Evolutionary conservation across 2,329 filamentous ascomycete genomes (phyloP).

Genomic region (Alternaria longipes): DNA sequence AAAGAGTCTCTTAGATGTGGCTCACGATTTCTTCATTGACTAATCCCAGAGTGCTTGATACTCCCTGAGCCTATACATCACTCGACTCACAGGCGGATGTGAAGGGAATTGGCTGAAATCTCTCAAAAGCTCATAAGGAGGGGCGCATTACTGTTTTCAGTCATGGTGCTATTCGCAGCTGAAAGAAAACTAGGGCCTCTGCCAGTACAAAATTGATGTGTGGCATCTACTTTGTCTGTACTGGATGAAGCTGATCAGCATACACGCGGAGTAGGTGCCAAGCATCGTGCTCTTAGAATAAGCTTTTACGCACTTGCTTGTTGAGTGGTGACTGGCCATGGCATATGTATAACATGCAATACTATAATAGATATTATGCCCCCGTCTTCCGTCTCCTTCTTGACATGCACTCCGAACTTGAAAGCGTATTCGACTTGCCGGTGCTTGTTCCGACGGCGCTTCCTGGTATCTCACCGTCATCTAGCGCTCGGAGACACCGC

Average conservation of each 20-base stretch:
- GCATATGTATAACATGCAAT: background rate
- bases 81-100: background rate
- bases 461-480: background rate
- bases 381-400: background rate
- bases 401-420: background rate
- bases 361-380: background rate
- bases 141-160: background rate
- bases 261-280: constrained; percentile 12
- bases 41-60: background rate
- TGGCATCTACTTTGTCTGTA: background rate
- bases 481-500: constrained; percentile 4
- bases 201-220: background rate
- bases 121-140: background rate
- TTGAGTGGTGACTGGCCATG: constrained; percentile 13
- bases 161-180: background rate
- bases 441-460: background rate
- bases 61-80: background rate
- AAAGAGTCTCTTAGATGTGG: background rate
- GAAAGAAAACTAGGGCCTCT: background rate
- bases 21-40: background rate
- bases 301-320: constrained; percentile 21
- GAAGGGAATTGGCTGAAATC: background rate
- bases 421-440: background rate
- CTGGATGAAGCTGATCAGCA: background rate
- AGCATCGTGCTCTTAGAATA: constrained; percentile 13